Evolutionary conservation across 257 asterid genomes (phyloP), one percentile per base, ranked within the genome.

Genomic region (Dorcoceras hygrometricum): DNA sequence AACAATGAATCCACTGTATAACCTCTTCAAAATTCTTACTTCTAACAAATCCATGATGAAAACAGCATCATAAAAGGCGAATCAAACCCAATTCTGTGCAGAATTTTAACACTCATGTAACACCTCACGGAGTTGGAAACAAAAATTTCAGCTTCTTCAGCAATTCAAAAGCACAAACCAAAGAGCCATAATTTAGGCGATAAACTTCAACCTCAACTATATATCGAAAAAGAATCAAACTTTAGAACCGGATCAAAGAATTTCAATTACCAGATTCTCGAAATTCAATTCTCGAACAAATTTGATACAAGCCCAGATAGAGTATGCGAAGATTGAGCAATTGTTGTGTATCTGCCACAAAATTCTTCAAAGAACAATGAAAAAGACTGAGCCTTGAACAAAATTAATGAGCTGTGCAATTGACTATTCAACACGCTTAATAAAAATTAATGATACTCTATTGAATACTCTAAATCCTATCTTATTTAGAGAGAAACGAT

Each of bases 341-440:
- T 20, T 50, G 16, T 48, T 59, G 72, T 58, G 72, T 19, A 20
- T 23, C 65, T 18, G 22, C 54, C 26, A n/a, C 70, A 62, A 68
- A 67, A 68, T 62, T 65, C 56, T 59, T 63, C 73, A 31, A 58
- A 76, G 19, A 66, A 59, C 2, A 23, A 31, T 23, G 46, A 57
- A 72, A 58, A 57, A 66, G 31, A 71, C 76, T 82, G 65, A 73
- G 77, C 73, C 76, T 66, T 57, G 66, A 75, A 76, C 80, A 70
- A 68, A 75, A 68, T 36, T 58, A 36, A 60, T 56, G 62, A 56
- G 71, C 61, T 69, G 43, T 28, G 73, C 76, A 31, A 74, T 85
- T 86, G 97, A 90, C 90, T 82, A 77, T 86, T 82, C 90, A 84
- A 90, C 96, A 81, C 92, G 95, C 75, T 72, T 67, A 65, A 65